phyloP scores from a whole-genome alignment of 306 rosid genomes.

The Biancaea sappan region DNA sequence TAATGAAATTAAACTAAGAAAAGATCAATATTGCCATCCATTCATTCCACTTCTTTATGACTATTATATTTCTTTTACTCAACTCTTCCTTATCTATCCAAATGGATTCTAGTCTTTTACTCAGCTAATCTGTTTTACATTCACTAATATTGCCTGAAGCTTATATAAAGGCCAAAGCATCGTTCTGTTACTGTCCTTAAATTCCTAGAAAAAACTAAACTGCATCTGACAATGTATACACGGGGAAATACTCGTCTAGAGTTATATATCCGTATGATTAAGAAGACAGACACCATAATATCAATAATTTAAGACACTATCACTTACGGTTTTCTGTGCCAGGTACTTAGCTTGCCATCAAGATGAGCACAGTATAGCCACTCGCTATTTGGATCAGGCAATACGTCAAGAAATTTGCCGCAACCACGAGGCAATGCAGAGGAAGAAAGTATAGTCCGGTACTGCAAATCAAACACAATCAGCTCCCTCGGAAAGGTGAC shows the following conservation, averaged over 20 bases:
- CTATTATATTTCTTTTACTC: not conserved
- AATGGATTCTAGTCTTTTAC: not conserved
- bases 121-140: not conserved
- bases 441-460: slow-evolving; percentile 62
- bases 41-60: not conserved
- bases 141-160: not conserved
- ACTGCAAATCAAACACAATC: slow-evolving; percentile 87
- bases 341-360: slow-evolving; percentile 91
- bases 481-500: slow-evolving; percentile 90
- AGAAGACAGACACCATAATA: not conserved
- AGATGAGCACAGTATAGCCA: slow-evolving; percentile 83
- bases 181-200: not conserved
- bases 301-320: not conserved
- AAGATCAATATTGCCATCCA: not conserved
- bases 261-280: not conserved
- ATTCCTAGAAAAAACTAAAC: not conserved
- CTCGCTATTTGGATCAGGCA: slow-evolving; percentile 82
- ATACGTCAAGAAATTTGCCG: slow-evolving; percentile 84
- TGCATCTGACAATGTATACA: not conserved
- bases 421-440: slow-evolving; percentile 80
- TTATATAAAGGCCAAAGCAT: not conserved
- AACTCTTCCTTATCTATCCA: not conserved
- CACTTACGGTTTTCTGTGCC: slow-evolving; percentile 91
- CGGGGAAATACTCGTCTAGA: not conserved
- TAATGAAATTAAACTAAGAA: not conserved